These are phyloP conservation scores for Mediolabrus comicus DNA, from an alignment of 108 stramenopile species.

Conservation along the genomic window DNA sequence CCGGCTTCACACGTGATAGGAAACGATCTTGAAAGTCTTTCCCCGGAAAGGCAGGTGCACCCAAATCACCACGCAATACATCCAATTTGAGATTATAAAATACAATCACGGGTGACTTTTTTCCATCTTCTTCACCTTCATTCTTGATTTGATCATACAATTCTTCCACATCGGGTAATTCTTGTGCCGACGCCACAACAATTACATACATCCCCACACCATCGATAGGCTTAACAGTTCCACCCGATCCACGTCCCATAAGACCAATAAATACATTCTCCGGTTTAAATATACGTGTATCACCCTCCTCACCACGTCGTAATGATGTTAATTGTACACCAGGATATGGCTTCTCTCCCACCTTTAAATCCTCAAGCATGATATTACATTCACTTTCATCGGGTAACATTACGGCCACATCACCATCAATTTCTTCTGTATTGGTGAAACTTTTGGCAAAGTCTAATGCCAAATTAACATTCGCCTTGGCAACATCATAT, in stretches of 20 bases:
- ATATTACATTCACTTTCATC: conserved; percentile 79
- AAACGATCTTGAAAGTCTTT: conserved; percentile 93
- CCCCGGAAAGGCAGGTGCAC: conserved; percentile 87
- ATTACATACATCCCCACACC: conserved; percentile 81
- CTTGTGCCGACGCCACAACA: conserved; percentile 86
- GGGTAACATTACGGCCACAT: conserved; percentile 77
- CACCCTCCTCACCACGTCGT: conserved; percentile 57
- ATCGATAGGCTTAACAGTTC: conserved; percentile 60
- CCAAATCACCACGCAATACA: conserved; percentile 89
- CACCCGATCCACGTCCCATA: conserved; percentile 72
- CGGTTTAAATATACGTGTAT: conserved; percentile 77
- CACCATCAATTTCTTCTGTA: conserved; percentile 29
- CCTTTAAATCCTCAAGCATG: conserved; percentile 58
- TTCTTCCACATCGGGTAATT: conserved; percentile 93
- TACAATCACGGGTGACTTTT: conserved; percentile 66
- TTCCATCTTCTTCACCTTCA: conserved; percentile 6
- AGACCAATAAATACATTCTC: conserved; percentile 84
- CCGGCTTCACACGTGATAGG: conserved; percentile 81
- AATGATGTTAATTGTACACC: conserved; percentile 63
- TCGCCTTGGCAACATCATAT: conserved; percentile 90
- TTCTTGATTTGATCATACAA: conserved; percentile 54
- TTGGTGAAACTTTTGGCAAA: conserved; percentile 77
- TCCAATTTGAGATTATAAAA: conserved; percentile 94
- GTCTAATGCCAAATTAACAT: conserved; percentile 87
- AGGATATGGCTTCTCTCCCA: conserved; percentile 50